phyloP scores from a whole-genome alignment of 176 grass and related monocot species.

The Carex cristatella region DNA sequence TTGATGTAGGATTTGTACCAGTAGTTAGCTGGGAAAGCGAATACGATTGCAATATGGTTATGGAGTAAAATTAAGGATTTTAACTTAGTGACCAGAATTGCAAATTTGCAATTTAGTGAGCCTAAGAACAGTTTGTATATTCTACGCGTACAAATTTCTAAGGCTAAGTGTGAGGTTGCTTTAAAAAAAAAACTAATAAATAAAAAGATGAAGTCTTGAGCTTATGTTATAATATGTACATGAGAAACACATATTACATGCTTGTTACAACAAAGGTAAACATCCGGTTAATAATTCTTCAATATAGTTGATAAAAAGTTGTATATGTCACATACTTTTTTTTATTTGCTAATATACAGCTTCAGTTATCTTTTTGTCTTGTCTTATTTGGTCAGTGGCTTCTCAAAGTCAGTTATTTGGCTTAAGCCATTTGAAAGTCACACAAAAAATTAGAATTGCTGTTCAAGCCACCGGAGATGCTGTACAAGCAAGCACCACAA shows the following conservation, averaged over 20 bases:
- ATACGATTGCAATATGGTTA: not conserved
- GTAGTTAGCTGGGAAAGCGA: not conserved
- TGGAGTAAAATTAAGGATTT: not conserved
- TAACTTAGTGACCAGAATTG: not conserved
- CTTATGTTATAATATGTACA: not conserved
- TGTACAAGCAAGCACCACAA: slow-evolving; percentile 43
- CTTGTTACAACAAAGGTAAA: not conserved
- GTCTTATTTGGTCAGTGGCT: not conserved
- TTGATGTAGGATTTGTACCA: not conserved
- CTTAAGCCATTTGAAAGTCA: not conserved
- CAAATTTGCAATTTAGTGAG: not conserved
- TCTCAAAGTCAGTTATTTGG: not conserved
- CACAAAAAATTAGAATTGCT: not conserved
- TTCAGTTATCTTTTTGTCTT: not conserved
- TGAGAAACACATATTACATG: not conserved
- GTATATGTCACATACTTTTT: not conserved
- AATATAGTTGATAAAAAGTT: not conserved
- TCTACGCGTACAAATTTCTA: not conserved
- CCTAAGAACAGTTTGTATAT: not conserved
- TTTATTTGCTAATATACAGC: not conserved
- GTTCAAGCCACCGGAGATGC: slow-evolving; percentile 34
- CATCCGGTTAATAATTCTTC: not conserved
- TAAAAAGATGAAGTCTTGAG: not conserved
- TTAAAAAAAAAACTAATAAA: not conserved
- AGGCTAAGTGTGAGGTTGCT: not conserved